Conservation (phyloP, 2,329 filamentous ascomycete species). For the Penicillium sp. region DNA sequence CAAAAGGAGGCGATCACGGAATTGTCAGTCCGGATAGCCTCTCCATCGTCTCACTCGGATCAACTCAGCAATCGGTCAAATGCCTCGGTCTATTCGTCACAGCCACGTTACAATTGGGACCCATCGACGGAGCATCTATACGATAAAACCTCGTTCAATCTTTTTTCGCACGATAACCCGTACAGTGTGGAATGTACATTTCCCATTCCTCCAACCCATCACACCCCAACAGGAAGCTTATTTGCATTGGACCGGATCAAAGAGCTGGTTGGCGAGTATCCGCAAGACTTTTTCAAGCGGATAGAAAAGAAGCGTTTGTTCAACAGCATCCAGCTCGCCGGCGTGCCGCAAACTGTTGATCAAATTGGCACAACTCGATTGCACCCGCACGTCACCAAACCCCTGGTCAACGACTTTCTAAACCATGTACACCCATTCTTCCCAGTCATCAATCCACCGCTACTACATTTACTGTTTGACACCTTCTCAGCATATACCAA, state of each 20-base stretch:
- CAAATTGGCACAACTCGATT: conserved; percentile 1
- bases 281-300: conserved; percentile 19
- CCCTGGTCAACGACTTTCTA: conserved; percentile 13
- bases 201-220: conserved; percentile 13
- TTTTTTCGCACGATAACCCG: conserved; percentile 1
- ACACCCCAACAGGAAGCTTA: conserved; percentile 17
- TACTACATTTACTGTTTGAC: conserved; percentile 8
- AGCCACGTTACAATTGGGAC: conserved; percentile 5
- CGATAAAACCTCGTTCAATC: neutral
- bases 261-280: conserved; percentile 16
- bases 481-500: conserved; percentile 12
- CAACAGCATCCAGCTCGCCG: neutral
- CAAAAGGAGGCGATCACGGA: conserved; percentile 16
- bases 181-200: conserved; percentile 8
- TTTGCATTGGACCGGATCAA: conserved; percentile 15
- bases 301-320: conserved; percentile 16
- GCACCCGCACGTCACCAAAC: conserved; percentile 6
- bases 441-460: conserved; percentile 12
- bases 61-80: neutral
- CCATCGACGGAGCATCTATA: conserved; percentile 1
- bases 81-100: neutral
- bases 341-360: neutral
- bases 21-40: conserved; percentile 10
- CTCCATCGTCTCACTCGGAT: neutral
- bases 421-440: conserved; percentile 16